Base-by-base conservation (phyloP, 2,329 filamentous ascomycete genomes). In the Trichoderma sp. region DNA sequence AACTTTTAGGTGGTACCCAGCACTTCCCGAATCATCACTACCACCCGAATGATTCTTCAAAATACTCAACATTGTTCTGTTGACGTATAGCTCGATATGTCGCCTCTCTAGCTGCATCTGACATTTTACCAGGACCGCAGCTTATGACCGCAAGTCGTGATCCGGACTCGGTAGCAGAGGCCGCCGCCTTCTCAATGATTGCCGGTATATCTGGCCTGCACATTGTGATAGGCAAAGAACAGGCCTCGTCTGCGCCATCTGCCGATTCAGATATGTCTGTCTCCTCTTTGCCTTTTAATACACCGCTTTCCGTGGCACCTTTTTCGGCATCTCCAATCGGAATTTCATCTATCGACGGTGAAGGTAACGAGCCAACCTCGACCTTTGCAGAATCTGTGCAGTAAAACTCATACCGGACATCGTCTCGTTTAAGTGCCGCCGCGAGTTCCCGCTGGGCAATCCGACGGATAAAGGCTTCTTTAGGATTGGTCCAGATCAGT, bases 11-110 rank as follows among this genome's bases (percentile, higher is more conserved):
- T 30, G 2, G 12, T 32, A 15, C 15, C 3, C 7, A 18, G 8
- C 30, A 21, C n/a, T 36, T n/a, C 24, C 18, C 3, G 5, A 58
- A 60, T 14, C 12, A 58, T 30, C 6, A 60, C 18, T 68, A 68
- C 65, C 65, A 68, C 26, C 65, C 65, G 32, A 68, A 68, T 21
- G 65, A 53, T 28, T 68, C 65, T 47, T 68, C 65, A 43, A 68
- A 68, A 60, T 68, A 68, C n/a, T 58, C 53, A 18, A 68, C 15
- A 7, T 47, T 43, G 26, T 26, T 47, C 12, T 60, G 53, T 30
- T 34, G 15, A 7, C 34, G 15, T 32, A 68, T 68, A 15, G 34
- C 65, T 8, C 65, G 65, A 68, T 60, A 43, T 2, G 65, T 60
- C 34, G 65, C 53, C 18, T 43, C 65, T 36, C 65, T 57, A 2